Evolutionary conservation across 345 rosid genomes (phyloP).

Genomic region (Camelina hispida): DNA sequence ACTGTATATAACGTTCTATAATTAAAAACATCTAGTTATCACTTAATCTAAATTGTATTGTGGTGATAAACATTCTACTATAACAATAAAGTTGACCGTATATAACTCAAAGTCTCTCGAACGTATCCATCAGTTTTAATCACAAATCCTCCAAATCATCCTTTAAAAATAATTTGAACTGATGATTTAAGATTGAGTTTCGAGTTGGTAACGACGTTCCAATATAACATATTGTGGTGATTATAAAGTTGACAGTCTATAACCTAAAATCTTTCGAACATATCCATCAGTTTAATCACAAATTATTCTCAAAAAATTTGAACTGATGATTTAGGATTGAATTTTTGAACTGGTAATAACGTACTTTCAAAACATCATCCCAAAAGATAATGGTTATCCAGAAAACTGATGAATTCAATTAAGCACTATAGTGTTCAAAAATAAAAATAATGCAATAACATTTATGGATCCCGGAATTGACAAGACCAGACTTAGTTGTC

Average conservation of each 20-base stretch:
- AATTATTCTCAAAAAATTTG: not conserved
- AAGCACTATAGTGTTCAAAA: not conserved
- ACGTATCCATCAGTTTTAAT: too few species aligned
- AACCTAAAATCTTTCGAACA: not conserved
- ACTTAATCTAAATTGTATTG: not conserved
- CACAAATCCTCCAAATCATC: not conserved
- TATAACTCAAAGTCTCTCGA: too few species aligned
- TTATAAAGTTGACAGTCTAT: too few species aligned
- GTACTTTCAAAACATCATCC: not conserved
- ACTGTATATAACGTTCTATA: not conserved
- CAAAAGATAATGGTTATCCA: not conserved
- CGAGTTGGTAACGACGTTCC: not conserved
- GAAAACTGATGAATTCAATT: not conserved
- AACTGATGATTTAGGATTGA: not conserved
- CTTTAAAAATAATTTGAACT: not conserved
- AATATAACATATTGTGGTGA: too few species aligned
- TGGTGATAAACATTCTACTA: not conserved
- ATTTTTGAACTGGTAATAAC: slow-evolving; percentile 5
- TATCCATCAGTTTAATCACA: not conserved
- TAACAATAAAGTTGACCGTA: too few species aligned
- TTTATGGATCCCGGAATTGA: slow-evolving; percentile 33
- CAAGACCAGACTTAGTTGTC: slow-evolving; percentile 32
- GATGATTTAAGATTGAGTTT: not conserved
- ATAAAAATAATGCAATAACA: not conserved
- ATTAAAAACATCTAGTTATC: not conserved